These are phyloP conservation scores for Podila horticola DNA, from an alignment of 192 early-diverging fungal genomes.

Conservation along the genomic window DNA sequence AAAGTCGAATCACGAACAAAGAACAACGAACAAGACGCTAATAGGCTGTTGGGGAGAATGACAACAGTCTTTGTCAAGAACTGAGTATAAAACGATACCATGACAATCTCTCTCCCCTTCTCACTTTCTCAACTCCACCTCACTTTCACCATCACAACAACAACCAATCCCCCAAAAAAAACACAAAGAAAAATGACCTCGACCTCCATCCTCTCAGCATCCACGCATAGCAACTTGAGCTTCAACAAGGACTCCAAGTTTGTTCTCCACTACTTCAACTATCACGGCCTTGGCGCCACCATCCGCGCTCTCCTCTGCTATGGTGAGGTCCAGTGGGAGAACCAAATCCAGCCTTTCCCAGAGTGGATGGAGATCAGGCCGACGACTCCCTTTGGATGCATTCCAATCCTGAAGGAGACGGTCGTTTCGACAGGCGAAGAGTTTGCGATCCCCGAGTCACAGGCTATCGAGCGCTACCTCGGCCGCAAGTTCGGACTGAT, in stretches of 20 bases:
- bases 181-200: too few species aligned
- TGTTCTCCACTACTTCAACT: slow-evolving; percentile 6
- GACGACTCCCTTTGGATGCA: slow-evolving; percentile 47
- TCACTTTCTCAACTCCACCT: too few species aligned
- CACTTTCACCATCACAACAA: too few species aligned
- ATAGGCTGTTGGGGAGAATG: too few species aligned
- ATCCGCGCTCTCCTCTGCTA: slow-evolving; percentile 42
- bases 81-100: too few species aligned
- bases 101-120: too few species aligned
- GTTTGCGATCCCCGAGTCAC: slow-evolving; percentile 1
- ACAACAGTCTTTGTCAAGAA: too few species aligned
- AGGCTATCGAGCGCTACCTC: slow-evolving; percentile 1
- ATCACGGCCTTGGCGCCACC: slow-evolving; percentile 8
- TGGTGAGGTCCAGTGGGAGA: slow-evolving; percentile 42
- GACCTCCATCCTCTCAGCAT: too few species aligned
- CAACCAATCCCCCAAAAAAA: too few species aligned
- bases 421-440: not conserved
- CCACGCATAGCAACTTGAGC: too few species aligned
- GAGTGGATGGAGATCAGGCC: slow-evolving; percentile 48
- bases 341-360: slow-evolving; percentile 22
- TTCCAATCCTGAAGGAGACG: slow-evolving; percentile 52
- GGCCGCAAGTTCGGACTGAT: slow-evolving; percentile 3
- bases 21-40: too few species aligned
- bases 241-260: not conserved
- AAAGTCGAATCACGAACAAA: too few species aligned